These are phyloP conservation scores for Cryptomeria japonica DNA, from an alignment of 75 land plant genomes.

Conservation along the genomic window DNA sequence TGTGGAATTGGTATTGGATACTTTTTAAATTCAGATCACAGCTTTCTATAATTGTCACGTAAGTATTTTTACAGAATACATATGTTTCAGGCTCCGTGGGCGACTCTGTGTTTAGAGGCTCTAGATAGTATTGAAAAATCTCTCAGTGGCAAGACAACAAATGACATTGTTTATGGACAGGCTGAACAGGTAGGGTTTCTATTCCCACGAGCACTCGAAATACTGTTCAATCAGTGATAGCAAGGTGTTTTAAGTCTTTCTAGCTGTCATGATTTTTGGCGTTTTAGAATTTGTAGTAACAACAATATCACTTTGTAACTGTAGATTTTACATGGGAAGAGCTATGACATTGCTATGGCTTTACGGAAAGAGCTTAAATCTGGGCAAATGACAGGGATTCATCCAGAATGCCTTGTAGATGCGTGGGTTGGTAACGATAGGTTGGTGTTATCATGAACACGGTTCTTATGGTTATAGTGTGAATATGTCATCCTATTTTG, in stretches of 20 bases:
- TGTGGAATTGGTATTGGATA: neutral
- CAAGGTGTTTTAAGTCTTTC: conserved; percentile 5
- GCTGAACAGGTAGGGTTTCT: conserved; percentile 53
- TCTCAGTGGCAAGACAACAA: conserved; percentile 54
- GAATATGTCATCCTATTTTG: conserved; percentile 8
- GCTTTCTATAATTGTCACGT: neutral
- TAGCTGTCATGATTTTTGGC: neutral
- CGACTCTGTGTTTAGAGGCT: conserved; percentile 44
- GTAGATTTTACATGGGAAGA: conserved; percentile 61
- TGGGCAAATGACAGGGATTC: conserved; percentile 49
- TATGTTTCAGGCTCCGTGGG: conserved; percentile 73
- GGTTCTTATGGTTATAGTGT: conserved; percentile 5
- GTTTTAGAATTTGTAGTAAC: neutral
- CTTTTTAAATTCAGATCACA: neutral
- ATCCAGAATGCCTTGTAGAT: conserved; percentile 89
- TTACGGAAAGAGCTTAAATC: conserved; percentile 59
- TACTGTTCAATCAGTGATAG: neutral
- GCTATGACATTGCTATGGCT: conserved; percentile 47
- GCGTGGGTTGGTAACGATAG: conserved; percentile 90
- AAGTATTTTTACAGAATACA: neutral
- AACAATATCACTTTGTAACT: neutral
- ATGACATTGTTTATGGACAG: conserved; percentile 56
- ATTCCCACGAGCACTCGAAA: neutral
- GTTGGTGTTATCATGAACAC: conserved; percentile 22
- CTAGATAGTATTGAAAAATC: conserved; percentile 56